Evolutionary conservation across 805 yeast genomes (phyloP).

Genomic region (Candida berthetii): DNA sequence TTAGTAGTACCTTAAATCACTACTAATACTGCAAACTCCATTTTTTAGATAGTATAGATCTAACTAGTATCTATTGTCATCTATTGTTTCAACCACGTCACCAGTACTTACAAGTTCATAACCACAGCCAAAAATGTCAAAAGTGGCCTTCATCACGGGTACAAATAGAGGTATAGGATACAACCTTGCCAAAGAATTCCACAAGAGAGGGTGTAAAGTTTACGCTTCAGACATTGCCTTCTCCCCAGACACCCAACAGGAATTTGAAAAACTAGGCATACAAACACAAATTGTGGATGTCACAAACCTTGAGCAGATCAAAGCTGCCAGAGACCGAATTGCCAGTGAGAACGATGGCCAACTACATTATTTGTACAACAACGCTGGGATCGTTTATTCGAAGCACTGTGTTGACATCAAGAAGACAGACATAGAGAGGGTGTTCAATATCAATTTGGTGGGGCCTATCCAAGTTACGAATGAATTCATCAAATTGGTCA

Average conservation of each 20-base stretch:
- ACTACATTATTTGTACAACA: slow-evolving; percentile 33
- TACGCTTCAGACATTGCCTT: slow-evolving; percentile 21
- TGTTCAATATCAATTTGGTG: slow-evolving; percentile 28
- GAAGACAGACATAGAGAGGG: slow-evolving; percentile 15
- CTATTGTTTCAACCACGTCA: too few species aligned
- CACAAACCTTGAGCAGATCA: slow-evolving; percentile 20
- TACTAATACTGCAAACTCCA: too few species aligned
- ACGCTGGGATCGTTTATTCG: slow-evolving; percentile 26
- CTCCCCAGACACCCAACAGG: slow-evolving; percentile 20
- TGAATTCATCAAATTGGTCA: slow-evolving; percentile 24
- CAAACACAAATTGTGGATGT: slow-evolving; percentile 17
- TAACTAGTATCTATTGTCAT: too few species aligned
- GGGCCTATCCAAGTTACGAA: slow-evolving; percentile 32
- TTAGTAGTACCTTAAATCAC: too few species aligned
- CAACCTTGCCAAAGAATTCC: slow-evolving; percentile 34
- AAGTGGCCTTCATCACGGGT: slow-evolving; percentile 46
- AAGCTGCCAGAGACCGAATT: slow-evolving; percentile 17
- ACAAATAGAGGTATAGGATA: slow-evolving; percentile 52
- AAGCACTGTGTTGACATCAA: slow-evolving; percentile 27
- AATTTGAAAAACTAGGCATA: slow-evolving; percentile 5
- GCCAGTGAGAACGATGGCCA: slow-evolving; percentile 23
- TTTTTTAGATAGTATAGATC: too few species aligned
- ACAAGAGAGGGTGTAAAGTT: slow-evolving; percentile 28
- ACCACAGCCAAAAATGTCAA: background rate
- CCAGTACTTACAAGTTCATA: too few species aligned